Percentiles rank a stretch among this genome's conserved stretches.
These are phyloP conservation scores for Esteya vermicola DNA, from an alignment of 2,329 filamentous ascomycete species.

Conservation along the genomic window DNA sequence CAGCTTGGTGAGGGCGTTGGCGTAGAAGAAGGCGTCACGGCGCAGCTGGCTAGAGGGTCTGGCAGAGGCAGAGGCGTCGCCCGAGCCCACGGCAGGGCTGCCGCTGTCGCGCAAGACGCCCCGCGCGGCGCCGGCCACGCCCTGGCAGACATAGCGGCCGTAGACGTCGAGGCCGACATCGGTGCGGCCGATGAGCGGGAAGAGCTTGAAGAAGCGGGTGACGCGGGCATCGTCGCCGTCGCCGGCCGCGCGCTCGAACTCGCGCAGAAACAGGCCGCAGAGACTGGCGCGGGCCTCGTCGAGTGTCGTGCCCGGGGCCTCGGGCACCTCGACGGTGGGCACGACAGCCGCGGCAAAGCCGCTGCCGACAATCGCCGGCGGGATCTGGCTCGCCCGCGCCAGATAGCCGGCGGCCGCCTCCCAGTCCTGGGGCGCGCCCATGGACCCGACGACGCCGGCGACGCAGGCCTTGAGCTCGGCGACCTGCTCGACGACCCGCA, in stretches of 20 bases:
- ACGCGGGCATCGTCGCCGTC: constrained; percentile 82
- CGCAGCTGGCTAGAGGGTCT: no score
- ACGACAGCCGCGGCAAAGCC: constrained; percentile 86
- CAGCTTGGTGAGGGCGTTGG: constrained; percentile 73
- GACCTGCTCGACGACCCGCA: constrained; percentile 89
- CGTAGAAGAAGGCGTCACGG: constrained; percentile 80
- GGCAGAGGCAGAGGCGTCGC: background rate
- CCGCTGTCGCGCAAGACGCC: constrained; percentile 60
- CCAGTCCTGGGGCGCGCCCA: constrained; percentile 98
- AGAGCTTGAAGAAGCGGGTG: constrained; percentile 95
- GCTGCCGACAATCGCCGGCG: constrained; percentile 64
- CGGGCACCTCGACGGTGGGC: constrained; percentile 88
- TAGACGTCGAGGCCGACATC: constrained; percentile 90
- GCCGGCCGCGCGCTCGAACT: constrained; percentile 83
- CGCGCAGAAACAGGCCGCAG: constrained; percentile 78
- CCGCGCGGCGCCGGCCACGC: constrained; percentile 73
- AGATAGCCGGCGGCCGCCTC: constrained; percentile 89
- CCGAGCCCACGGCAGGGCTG: constrained; percentile 21
- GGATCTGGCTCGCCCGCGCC: constrained; percentile 67
- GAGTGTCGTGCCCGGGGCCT: constrained; percentile 75
- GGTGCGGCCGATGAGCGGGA: constrained; percentile 79
- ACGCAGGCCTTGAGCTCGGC: constrained; percentile 95
- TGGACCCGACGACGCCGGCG: constrained; percentile 83
- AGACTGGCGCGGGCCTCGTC: constrained; percentile 79
- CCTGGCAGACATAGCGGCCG: constrained; percentile 88